Percentiles rank a stretch among this genome's conserved stretches.
phyloP scores from a whole-genome alignment of 1,284 basidiomycete species.

The Irpex lacteus region DNA sequence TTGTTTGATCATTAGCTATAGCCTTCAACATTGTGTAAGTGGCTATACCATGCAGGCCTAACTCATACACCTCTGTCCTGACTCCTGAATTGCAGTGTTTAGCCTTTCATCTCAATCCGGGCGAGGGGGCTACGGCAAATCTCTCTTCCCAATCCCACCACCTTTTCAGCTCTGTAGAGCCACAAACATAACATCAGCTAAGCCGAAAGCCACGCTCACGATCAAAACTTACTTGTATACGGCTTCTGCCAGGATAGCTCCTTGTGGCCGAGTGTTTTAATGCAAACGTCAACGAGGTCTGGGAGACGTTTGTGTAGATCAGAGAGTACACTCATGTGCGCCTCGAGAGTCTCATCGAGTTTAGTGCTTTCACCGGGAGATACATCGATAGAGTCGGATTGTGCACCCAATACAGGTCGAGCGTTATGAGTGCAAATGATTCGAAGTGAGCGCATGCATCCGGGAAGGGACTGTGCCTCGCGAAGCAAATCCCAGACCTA shows the following conservation, averaged over 20 bases:
- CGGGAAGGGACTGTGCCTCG: background rate
- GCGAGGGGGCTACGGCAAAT: background rate
- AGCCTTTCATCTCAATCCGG: too few species aligned
- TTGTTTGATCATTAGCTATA: too few species aligned
- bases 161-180: background rate
- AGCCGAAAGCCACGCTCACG: background rate
- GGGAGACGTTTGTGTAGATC: background rate
- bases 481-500: background rate
- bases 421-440: background rate
- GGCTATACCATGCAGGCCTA: too few species aligned
- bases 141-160: background rate
- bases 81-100: too few species aligned
- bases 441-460: background rate
- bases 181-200: background rate
- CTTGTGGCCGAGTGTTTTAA: background rate
- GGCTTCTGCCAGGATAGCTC: background rate
- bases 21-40: too few species aligned
- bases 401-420: background rate
- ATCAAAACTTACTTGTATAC: background rate
- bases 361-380: background rate
- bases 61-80: too few species aligned
- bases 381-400: background rate
- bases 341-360: background rate
- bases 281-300: background rate
- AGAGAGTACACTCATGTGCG: background rate